Conservation (phyloP, 352 stramenopile genomes). For the Blastocystis sp. region DNA sequence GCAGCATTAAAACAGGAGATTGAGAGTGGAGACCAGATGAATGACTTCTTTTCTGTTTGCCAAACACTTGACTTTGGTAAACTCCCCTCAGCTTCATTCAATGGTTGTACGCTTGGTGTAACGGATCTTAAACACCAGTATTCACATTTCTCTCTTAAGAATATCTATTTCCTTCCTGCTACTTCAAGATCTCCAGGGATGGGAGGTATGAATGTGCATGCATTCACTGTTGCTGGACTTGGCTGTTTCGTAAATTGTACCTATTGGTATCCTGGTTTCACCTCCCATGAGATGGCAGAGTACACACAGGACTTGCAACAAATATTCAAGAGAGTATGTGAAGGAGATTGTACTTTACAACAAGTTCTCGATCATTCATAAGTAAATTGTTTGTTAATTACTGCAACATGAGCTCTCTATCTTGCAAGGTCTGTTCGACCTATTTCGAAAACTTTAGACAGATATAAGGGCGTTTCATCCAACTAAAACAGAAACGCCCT, state of each 20-base stretch:
- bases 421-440: neutral
- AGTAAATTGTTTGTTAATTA: neutral
- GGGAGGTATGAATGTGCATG: neutral
- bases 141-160: neutral
- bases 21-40: neutral
- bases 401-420: neutral
- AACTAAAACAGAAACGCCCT: neutral
- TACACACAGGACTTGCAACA: neutral
- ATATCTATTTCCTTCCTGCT: neutral
- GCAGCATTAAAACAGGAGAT: neutral
- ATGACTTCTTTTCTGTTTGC: slow-evolving; percentile 10
- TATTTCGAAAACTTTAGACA: neutral
- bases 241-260: neutral
- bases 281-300: neutral
- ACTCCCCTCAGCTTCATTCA: neutral
- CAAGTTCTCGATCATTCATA: neutral
- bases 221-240: neutral
- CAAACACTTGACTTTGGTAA: neutral
- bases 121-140: neutral
- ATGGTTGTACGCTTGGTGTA: neutral
- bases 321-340: neutral
- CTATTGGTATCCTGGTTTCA: neutral
- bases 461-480: neutral
- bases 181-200: neutral
- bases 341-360: neutral